Conservation (phyloP, 2,329 filamentous ascomycete genomes). For the Colletotrichum scovillei region DNA sequence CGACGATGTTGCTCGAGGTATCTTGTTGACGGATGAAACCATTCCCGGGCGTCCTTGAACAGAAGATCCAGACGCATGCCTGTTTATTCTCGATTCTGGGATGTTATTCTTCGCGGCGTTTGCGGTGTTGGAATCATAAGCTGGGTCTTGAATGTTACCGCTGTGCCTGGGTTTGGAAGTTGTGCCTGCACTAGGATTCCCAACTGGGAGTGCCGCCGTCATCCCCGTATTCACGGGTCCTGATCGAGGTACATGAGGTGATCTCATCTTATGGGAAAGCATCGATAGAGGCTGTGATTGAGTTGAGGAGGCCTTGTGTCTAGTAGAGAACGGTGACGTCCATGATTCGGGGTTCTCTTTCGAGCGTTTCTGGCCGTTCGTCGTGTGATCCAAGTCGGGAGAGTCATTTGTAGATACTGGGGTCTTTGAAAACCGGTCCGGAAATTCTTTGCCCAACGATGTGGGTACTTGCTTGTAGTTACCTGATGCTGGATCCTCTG, state of each 20-base stretch:
- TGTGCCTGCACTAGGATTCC: background rate
- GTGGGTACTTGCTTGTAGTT: background rate
- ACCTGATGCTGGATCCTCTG: background rate
- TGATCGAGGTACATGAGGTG: background rate
- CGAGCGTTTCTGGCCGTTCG: background rate
- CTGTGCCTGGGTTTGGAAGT: background rate
- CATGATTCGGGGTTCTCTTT: background rate
- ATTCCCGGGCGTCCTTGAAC: background rate
- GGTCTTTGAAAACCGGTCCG: background rate
- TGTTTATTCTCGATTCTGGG: background rate
- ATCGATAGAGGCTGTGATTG: too few relatives aligned
- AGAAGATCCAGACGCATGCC: background rate
- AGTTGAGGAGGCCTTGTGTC: too few relatives aligned
- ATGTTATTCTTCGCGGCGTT: background rate
- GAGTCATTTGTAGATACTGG: background rate
- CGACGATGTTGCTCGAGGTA: background rate
- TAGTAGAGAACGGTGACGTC: background rate
- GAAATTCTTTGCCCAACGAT: background rate
- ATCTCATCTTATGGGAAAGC: background rate
- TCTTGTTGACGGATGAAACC: background rate
- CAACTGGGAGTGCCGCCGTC: background rate
- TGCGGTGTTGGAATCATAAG: background rate
- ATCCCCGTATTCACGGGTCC: background rate
- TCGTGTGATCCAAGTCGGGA: background rate
- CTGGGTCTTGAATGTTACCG: background rate